A percentile compares a stretch with the other conserved stretches of the same genome.
phyloP scores from a whole-genome alignment of 768 basidiomycete species.

The Hydnum rufescens region DNA sequence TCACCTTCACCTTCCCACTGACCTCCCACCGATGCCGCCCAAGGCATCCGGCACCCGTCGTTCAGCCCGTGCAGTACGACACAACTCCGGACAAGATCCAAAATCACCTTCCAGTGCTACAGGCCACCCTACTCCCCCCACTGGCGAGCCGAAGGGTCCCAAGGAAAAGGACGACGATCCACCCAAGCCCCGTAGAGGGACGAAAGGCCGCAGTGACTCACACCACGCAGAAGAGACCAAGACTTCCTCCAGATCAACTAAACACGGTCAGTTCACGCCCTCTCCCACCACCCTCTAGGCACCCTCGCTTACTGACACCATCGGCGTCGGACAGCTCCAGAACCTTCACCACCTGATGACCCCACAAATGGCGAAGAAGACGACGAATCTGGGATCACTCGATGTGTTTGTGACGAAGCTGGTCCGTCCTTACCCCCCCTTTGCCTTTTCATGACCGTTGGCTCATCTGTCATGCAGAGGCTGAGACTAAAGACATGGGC shows the following conservation, averaged over 20 bases:
- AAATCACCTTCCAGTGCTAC: background rate
- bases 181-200: background rate
- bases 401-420: background rate
- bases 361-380: background rate
- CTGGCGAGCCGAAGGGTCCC: background rate
- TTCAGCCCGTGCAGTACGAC: background rate
- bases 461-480: background rate
- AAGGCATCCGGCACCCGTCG: background rate
- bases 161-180: background rate
- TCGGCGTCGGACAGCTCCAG: background rate
- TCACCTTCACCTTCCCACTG: background rate
- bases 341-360: background rate
- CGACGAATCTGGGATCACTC: background rate
- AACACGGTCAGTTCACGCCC: background rate
- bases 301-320: background rate
- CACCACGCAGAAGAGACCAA: background rate
- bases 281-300: background rate
- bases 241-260: background rate
- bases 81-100: background rate
- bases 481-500: constrained; percentile 41
- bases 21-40: background rate
- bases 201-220: background rate
- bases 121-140: background rate
- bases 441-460: background rate
- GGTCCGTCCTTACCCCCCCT: background rate